A percentile compares a stretch with the other conserved stretches of the same genome.
These are phyloP conservation scores for Asterophora lycoperdoides DNA, from an alignment of 768 basidiomycete genomes.

Conservation along the genomic window DNA sequence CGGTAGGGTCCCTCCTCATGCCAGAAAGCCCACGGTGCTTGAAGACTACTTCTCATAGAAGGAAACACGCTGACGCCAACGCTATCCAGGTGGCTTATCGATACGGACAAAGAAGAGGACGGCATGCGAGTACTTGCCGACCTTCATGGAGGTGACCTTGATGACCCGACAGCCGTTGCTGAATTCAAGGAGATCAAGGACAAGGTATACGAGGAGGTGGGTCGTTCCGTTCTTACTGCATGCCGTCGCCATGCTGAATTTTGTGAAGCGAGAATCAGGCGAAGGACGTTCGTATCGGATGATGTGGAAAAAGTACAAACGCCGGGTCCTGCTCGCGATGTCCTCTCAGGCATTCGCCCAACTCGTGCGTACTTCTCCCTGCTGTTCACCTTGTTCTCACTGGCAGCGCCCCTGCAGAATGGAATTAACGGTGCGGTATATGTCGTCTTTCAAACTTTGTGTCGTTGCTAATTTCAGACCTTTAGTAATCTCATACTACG, in stretches of 20 bases:
- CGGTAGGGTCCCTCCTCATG: constrained; percentile 73
- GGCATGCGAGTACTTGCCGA: constrained; percentile 87
- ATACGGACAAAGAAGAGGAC: constrained; percentile 76
- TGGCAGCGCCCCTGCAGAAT: constrained; percentile 50
- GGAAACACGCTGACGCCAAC: background rate
- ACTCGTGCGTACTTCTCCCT: constrained; percentile 50
- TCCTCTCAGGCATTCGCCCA: constrained; percentile 95
- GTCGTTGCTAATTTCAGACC: constrained; percentile 4
- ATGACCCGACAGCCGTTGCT: constrained; percentile 63
- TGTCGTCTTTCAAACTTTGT: constrained; percentile 5
- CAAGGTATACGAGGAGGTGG: constrained; percentile 64
- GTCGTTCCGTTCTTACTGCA: constrained; percentile 9
- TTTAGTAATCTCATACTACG: constrained; percentile 92
- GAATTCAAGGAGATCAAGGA: constrained; percentile 92
- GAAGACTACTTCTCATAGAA: background rate
- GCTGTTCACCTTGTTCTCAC: background rate
- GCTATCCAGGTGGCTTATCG: constrained; percentile 77
- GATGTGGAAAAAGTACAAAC: constrained; percentile 88
- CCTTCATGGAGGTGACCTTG: constrained; percentile 76
- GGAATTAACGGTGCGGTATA: constrained; percentile 78
- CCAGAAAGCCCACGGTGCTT: constrained; percentile 85
- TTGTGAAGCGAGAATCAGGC: constrained; percentile 61
- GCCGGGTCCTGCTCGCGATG: constrained; percentile 89
- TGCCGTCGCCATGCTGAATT: background rate
- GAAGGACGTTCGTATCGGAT: constrained; percentile 70